Evolutionary conservation across 2,329 filamentous ascomycete species (phyloP).

Genomic region (Arthrobotrys pseudoclavata): DNA sequence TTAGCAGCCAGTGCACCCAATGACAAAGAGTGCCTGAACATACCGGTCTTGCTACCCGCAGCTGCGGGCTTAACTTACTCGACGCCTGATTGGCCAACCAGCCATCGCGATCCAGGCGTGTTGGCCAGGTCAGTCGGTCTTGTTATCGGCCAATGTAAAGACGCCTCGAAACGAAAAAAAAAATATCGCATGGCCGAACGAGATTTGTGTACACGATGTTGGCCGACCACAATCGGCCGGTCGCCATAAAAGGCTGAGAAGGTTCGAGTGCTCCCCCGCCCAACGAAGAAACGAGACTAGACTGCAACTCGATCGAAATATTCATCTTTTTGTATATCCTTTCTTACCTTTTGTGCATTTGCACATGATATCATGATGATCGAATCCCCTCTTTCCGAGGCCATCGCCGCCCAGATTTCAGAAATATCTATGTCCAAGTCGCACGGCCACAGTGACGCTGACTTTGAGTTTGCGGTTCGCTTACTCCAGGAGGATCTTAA

Average conservation of each 20-base stretch:
- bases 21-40: slow-evolving; percentile 40
- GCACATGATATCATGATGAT: slow-evolving; percentile 21
- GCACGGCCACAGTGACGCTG: slow-evolving; percentile 23
- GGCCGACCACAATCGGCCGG: slow-evolving; percentile 11
- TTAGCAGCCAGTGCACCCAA: slow-evolving; percentile 18
- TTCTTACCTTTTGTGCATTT: background rate
- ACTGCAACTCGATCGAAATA: background rate
- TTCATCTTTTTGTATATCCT: background rate
- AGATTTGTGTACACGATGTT: background rate
- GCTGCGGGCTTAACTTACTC: slow-evolving; percentile 27
- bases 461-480: slow-evolving; percentile 45
- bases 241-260: slow-evolving; percentile 28
- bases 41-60: slow-evolving; percentile 25
- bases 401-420: slow-evolving; percentile 52
- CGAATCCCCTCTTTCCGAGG: slow-evolving; percentile 45
- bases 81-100: slow-evolving; percentile 40
- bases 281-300: background rate
- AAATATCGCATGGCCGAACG: slow-evolving; percentile 12
- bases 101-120: slow-evolving; percentile 36
- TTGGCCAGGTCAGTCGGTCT: slow-evolving; percentile 36
- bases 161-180: slow-evolving; percentile 38
- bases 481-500: slow-evolving; percentile 53
- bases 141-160: slow-evolving; percentile 35
- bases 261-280: slow-evolving; percentile 13
- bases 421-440: slow-evolving; percentile 36